Evolutionary conservation across 331 rosid species (phyloP), one percentile per base, ranked within the genome.

Genomic region (Malus hybrid): DNA sequence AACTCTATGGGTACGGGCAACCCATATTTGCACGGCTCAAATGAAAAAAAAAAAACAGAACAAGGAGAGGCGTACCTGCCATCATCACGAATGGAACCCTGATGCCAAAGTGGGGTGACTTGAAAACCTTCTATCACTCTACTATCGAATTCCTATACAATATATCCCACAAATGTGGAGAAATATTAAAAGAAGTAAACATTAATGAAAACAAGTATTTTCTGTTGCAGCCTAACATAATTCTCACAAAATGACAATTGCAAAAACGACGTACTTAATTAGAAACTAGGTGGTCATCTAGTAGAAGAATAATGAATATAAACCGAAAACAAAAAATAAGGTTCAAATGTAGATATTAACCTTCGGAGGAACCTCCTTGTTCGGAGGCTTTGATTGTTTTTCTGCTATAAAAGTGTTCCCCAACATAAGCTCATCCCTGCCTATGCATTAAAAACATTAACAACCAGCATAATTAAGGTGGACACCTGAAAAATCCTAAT

Each of bases 31-130:
- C 7, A n/a, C 29, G n/a, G 64, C 8, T 11, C 48, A 53, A 26
- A 62, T 50, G 61, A 7, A 11, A 63, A 58, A 9, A 26, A 66
- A 26, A 3, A 30, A 39, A n/a, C n/a, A n/a, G 4, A 33, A 19
- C 66, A 71, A 61, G 24, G 56, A 73, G 57, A 48, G 12, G 9
- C 15, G 39, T 55, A 91, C 98, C 98, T 93, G 83, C 97, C 97
- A 81, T 93, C 98, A 78, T 91, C 98, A 29, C 89, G 55, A 82
- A 93, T 90, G 80, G 77, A 90, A 58, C 98, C 98, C 82, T 93
- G 98, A 83, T 93, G 68, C 97, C 97, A 93, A 28, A 91, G 85
- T 57, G 98, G 97, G 71, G 88, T 93, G 70, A 90, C 98, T 88
- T 93, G 98, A 84, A 93, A 93, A 73, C 98, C 98, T 88, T 93